Base-by-base conservation (phyloP, 805 yeast species). In the Suhomyces prunicola region DNA sequence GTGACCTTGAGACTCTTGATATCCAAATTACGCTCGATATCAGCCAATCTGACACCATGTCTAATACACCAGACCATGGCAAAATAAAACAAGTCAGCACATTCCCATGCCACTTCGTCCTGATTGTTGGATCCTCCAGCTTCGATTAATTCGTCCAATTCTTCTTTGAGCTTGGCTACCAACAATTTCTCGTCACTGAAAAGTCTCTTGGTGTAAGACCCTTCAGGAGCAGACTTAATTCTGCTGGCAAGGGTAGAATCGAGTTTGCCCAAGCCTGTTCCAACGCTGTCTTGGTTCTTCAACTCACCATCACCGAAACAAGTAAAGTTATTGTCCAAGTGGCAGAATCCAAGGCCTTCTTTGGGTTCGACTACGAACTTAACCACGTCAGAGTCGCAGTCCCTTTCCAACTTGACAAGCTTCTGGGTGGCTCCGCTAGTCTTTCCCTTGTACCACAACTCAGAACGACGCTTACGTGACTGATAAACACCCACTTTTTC, bases 351-450 rank as follows among this genome's bases (percentile, higher is more conserved):
- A 49, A 80, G 82, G 29, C 96, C 97, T 1, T 80, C 70, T 54
- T 61, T 70, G 68, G 92, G 97, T 58, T 83, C 85, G 29, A 94
- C 99, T 19, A 86, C 80, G 65, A 93, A 90, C 73, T 89, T 87
- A 62, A 94, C 72, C 57, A 96, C 88, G 68, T 94, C 99, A 46
- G 88, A 84, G 71, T 94, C 99, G 71, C 99, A 94, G 72, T 94
- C 99, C 55, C 83, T 71, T 50, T 84, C 86, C 53, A 94, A 68
- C 44, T 78, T 72, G 23, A 87, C 59, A 47, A 94, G 77, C 59
- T 78, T 78, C 73, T 94, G 99, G 1, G 96, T 89, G 50, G 96
- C 96, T 19, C 99, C 99, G n/a, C 96, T 88, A 1, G 97, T 89
- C 52, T 87, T 87, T 29, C 99, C 99, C 70, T 94, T 94, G 69